A percentile compares a stretch with the other conserved stretches of the same genome.
Conservation (phyloP, 2,329 filamentous ascomycete genomes). For the Raffaelea ambrosiae region DNA sequence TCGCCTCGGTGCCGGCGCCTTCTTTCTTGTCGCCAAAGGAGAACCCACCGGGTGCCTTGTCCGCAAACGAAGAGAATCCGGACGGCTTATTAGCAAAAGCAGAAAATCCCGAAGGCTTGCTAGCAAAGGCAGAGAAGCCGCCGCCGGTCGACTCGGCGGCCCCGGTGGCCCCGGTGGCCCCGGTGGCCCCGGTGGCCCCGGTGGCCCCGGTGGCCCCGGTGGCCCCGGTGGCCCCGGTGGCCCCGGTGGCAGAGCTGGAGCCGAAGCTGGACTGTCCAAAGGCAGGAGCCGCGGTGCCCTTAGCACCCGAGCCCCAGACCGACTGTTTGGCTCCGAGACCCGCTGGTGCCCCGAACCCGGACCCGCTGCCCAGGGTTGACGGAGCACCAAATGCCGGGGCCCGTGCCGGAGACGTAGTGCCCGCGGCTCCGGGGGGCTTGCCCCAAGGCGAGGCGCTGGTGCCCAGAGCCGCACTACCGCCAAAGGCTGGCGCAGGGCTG, state of each 20-base stretch:
- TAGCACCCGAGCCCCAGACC: constrained; percentile 17
- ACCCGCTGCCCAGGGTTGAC: constrained; percentile 7
- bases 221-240: constrained; percentile 23
- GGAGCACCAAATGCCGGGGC: constrained; percentile 41
- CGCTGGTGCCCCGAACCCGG: constrained; percentile 27
- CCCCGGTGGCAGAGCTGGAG: constrained; percentile 9
- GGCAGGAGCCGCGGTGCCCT: constrained; percentile 26
- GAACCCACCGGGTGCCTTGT: constrained; percentile 21
- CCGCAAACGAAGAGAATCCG: constrained; percentile 6
- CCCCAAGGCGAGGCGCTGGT: constrained; percentile 44
- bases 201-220: constrained; percentile 16
- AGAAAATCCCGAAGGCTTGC: constrained; percentile 12
- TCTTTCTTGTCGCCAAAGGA: constrained; percentile 5
- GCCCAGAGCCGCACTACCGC: constrained; percentile 38
- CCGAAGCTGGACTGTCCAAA: constrained; percentile 49
- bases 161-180: constrained; percentile 25
- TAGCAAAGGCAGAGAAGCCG: constrained; percentile 16
- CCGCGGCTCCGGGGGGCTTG: constrained; percentile 14
- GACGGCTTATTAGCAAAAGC: constrained; percentile 13
- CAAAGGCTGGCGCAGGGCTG: constrained; percentile 32
- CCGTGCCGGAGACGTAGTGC: constrained; percentile 18
- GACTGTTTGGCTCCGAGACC: constrained; percentile 22
- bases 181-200: background rate
- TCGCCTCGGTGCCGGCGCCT: constrained; percentile 11
- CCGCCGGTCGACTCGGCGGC: constrained; percentile 15